Evolutionary conservation across 805 yeast genomes (phyloP), one percentile per base, ranked within the genome.

Genomic region (Barnettozyma pratensis): DNA sequence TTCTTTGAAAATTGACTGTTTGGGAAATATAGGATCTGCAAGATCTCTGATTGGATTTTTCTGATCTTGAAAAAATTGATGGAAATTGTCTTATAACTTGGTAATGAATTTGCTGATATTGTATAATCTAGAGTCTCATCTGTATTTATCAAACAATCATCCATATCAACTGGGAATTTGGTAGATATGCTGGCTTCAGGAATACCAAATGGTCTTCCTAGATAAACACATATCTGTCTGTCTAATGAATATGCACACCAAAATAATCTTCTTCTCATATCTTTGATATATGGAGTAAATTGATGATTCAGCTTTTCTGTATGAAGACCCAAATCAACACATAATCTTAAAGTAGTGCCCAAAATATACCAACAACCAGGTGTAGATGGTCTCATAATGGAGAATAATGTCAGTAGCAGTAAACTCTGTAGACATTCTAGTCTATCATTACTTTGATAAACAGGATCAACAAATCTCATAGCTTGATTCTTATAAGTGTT

Each of bases 331-430:
- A 90, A 65, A 64, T 90, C 97, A 30, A 89, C 87, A 56, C 92
- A 82, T 44, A 87, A 65, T 51, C 97, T 73, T 44, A 88, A 65
- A 0, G 92, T 90, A 2, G 87, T 79, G 0, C 96, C 96, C 54
- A 87, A 68, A 4, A 86, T 80, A 62, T 87, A 87, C 97, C 97
- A 90, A n/a, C 87, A 88, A 4, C 96, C 94, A 0, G 96, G 96
- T 11, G 79, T 79, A 1, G 92, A 83, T 0, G 97, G 97, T 49
- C 96, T 74, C 96, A 90, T 88, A 34, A 85, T 73, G 1, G 95
- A 80, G 61, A 85, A 90, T 5, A 83, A 61, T 0, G 92, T 80
- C 39, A 86, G 67, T 11, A 87, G 68, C 14, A 90, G 62, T 11
- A 87, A 69, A 0, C 91, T 90, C 59, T 86, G 92, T 4, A 90